Conservation (phyloP, 495 filamentous ascomycete species). For the Hyphodiscus hymeniophilus region DNA sequence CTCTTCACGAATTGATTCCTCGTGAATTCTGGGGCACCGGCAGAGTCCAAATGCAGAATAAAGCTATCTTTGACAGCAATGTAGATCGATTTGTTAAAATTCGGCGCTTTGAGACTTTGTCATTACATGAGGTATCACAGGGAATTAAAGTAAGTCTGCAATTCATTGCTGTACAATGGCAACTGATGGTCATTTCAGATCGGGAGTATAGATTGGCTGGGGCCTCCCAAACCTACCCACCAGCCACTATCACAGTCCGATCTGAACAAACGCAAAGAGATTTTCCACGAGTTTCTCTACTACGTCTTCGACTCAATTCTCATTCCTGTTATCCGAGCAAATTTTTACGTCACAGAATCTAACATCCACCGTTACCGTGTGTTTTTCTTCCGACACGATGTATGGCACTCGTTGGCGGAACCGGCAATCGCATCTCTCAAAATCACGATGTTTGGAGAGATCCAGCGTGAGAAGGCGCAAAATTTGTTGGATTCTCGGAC, state of each 20-base stretch:
- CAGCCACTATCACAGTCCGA: slow-evolving; percentile 61
- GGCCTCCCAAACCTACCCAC: slow-evolving; percentile 33
- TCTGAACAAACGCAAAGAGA: slow-evolving; percentile 63
- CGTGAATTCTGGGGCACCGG: slow-evolving; percentile 63
- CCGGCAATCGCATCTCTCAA: slow-evolving; percentile 65
- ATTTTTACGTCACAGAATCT: slow-evolving; percentile 94
- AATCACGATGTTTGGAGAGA: slow-evolving; percentile 67
- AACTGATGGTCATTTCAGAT: slow-evolving; percentile 37
- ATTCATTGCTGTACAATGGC: no score
- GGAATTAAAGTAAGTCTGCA: slow-evolving; percentile 61
- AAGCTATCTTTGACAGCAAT: slow-evolving; percentile 47
- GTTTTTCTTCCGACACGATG: slow-evolving; percentile 92
- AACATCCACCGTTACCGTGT: slow-evolving; percentile 69
- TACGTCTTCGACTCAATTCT: slow-evolving; percentile 88
- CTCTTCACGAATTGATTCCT: slow-evolving; percentile 68
- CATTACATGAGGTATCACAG: slow-evolving; percentile 69
- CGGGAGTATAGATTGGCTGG: slow-evolving; percentile 63
- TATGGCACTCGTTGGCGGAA: slow-evolving; percentile 72
- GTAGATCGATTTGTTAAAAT: slow-evolving; percentile 71
- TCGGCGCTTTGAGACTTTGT: slow-evolving; percentile 72
- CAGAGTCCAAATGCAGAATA: slow-evolving; percentile 46
- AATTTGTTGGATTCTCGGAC: slow-evolving; percentile 49
- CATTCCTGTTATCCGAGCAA: slow-evolving; percentile 75
- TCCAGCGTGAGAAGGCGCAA: slow-evolving; percentile 49
- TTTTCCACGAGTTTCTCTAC: slow-evolving; percentile 81